phyloP scores from a whole-genome alignment of 2,329 filamentous ascomycete genomes.

The Fusarium anthophilum region DNA sequence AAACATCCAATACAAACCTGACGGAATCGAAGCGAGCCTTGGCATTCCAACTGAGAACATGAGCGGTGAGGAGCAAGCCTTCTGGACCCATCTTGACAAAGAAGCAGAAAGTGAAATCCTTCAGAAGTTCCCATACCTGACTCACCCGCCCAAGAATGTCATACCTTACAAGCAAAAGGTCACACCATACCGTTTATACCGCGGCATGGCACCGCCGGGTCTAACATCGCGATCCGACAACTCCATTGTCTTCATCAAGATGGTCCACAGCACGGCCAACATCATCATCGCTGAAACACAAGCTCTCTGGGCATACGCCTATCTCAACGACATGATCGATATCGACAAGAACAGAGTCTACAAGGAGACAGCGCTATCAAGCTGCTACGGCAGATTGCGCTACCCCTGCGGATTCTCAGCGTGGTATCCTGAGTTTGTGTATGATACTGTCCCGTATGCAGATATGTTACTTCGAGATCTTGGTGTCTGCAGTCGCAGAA shows the following conservation, averaged over 20 bases:
- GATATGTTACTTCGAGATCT: neutral
- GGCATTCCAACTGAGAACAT: neutral
- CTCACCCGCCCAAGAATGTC: neutral
- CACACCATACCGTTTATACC: neutral
- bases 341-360: rapidly evolving
- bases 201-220: neutral
- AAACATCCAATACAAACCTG: neutral
- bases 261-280: neutral
- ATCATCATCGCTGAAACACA: neutral
- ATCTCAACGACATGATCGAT: neutral
- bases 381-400: neutral
- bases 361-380: neutral
- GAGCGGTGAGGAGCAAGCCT: neutral
- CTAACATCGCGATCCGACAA: neutral
- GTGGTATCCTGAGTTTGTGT: neutral
- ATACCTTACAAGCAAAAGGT: neutral
- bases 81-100: neutral
- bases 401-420: neutral
- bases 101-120: neutral
- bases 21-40: neutral
- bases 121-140: neutral
- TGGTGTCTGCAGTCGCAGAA: neutral
- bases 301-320: neutral
- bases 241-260: neutral
- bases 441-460: neutral